Evolutionary conservation across 1,284 basidiomycete genomes (phyloP).

Genomic region (Tetrapyrgos nigripes): DNA sequence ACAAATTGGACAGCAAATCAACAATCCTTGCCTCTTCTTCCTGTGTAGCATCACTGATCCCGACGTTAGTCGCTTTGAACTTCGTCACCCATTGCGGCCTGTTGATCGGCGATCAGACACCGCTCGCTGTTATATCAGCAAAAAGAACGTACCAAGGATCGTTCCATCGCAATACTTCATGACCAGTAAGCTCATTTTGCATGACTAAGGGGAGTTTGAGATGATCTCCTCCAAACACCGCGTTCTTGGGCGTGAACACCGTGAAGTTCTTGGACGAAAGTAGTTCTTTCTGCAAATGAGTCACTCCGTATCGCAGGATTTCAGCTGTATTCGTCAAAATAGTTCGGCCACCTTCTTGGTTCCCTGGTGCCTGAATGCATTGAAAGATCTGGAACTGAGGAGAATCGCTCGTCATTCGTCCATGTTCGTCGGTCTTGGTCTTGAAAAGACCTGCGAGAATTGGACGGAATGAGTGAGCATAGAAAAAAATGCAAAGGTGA

Average conservation of each 20-base stretch:
- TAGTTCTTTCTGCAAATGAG: neutral
- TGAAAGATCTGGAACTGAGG: constrained; percentile 1
- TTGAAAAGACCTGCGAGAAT: neutral
- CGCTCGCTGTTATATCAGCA: neutral
- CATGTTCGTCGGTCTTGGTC: neutral
- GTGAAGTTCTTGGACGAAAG: neutral
- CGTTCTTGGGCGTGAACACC: neutral
- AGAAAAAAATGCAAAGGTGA: neutral
- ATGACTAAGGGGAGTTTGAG: neutral
- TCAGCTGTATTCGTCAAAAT: neutral
- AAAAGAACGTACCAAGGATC: neutral
- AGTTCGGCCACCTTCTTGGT: neutral
- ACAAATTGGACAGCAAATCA: neutral
- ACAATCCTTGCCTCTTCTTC: neutral
- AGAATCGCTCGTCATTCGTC: neutral
- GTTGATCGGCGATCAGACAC: neutral
- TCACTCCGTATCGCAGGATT: neutral
- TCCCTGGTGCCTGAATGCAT: neutral
- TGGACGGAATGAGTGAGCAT: neutral
- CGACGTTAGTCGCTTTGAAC: neutral
- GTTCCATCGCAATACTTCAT: constrained; percentile 1
- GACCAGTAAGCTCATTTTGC: neutral
- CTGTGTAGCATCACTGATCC: neutral
- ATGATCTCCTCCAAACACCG: neutral
- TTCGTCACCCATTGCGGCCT: constrained; percentile 1